These are phyloP conservation scores for Apiospora hydei DNA, from an alignment of 2,329 filamentous ascomycete genomes.

Conservation along the genomic window DNA sequence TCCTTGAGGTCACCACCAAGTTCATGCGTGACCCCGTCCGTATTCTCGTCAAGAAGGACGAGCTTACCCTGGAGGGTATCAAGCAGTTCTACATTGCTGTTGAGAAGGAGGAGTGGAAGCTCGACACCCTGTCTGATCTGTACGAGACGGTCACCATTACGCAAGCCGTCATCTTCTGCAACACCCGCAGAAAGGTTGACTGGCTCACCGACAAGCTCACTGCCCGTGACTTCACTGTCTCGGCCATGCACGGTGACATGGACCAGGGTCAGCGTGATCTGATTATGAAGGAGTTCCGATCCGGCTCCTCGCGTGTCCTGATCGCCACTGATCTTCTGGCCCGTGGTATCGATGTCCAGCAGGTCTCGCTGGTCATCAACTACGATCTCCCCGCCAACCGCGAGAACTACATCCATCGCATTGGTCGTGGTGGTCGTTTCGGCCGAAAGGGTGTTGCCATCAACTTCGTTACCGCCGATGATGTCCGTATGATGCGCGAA, in stretches of 20 bases:
- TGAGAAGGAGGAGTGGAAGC: slow-evolving; percentile 99
- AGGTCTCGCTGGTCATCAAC: slow-evolving; percentile 99
- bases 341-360: slow-evolving; percentile 99
- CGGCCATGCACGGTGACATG: slow-evolving; percentile 99
- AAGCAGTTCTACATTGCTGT: slow-evolving; percentile 99
- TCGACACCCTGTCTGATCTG: slow-evolving; percentile 97
- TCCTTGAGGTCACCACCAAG: slow-evolving; percentile 99
- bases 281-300: slow-evolving; percentile 99
- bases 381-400: slow-evolving; percentile 99
- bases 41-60: slow-evolving; percentile 99
- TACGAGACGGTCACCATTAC: slow-evolving; percentile 99
- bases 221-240: slow-evolving; percentile 98
- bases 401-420: slow-evolving; percentile 99
- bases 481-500: slow-evolving; percentile 99
- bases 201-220: slow-evolving; percentile 99
- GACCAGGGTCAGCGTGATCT: slow-evolving; percentile 96
- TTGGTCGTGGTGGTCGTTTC: slow-evolving; percentile 99
- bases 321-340: slow-evolving; percentile 98
- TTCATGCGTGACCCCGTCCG: slow-evolving; percentile 99
- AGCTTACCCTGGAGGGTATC: slow-evolving; percentile 99
- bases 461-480: slow-evolving; percentile 99
- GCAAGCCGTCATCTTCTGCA: slow-evolving; percentile 99
- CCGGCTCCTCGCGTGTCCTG: slow-evolving; percentile 95
- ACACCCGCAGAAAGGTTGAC: slow-evolving; percentile 99
- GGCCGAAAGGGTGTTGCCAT: slow-evolving; percentile 99